Evolutionary conservation across 2,329 filamentous ascomycete genomes (phyloP).

Genomic region (Colletotrichum cereale): DNA sequence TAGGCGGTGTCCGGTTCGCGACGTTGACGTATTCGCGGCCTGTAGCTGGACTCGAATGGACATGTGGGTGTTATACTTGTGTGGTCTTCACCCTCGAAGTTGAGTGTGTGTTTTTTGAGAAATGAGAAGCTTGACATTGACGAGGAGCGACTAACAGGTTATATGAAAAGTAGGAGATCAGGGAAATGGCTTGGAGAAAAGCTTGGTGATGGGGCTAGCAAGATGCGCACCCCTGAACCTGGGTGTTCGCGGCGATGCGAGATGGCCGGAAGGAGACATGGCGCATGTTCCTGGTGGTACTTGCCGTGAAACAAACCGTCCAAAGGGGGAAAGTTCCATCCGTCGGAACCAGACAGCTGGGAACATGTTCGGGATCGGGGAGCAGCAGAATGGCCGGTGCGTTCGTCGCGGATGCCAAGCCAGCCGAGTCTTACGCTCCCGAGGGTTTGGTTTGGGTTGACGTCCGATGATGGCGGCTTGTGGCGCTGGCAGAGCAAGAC

Average conservation of each 20-base stretch:
- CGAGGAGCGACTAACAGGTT: conserved; percentile 11
- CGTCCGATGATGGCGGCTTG: neutral
- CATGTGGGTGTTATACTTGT: neutral
- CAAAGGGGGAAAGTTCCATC: conserved; percentile 22
- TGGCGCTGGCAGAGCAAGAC: conserved; percentile 8
- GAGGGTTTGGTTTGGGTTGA: conserved; percentile 19
- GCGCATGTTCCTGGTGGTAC: conserved; percentile 3
- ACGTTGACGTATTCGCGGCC: neutral
- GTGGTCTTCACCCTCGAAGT: neutral
- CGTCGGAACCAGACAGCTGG: conserved; percentile 29
- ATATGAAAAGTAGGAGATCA: conserved; percentile 22
- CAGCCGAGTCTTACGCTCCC: conserved; percentile 8
- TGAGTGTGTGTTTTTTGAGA: neutral
- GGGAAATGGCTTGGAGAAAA: conserved; percentile 9
- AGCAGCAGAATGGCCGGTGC: neutral
- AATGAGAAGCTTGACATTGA: neutral
- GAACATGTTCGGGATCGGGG: neutral
- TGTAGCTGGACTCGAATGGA: neutral
- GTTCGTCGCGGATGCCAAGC: conserved; percentile 13
- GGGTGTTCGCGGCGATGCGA: neutral
- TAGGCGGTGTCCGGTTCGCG: neutral
- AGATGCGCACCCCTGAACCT: conserved; percentile 13
- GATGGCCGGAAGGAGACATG: conserved; percentile 28
- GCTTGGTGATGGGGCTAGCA: conserved; percentile 16
- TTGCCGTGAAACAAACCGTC: conserved; percentile 23